Evolutionary conservation across 345 rosid genomes (phyloP).

Genomic region (Microthlaspi erraticum): DNA sequence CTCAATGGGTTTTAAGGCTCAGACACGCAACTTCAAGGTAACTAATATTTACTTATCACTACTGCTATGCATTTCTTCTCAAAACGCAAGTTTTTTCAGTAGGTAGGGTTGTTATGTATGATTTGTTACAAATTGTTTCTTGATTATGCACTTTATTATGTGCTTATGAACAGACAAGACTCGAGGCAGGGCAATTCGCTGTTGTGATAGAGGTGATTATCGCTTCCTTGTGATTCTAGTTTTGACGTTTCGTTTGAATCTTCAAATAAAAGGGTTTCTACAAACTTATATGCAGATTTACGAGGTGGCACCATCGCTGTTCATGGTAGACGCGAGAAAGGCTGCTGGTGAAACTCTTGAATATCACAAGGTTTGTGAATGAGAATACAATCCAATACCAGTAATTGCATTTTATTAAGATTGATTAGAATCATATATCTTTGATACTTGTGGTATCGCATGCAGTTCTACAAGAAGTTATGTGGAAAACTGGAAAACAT

Average conservation of each 20-base stretch:
- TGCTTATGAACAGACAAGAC: constrained; percentile 58
- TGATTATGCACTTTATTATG: background rate
- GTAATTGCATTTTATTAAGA: background rate
- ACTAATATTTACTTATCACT: background rate
- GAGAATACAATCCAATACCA: background rate
- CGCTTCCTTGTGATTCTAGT: background rate
- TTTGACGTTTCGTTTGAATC: background rate
- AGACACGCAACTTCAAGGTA: constrained; percentile 83
- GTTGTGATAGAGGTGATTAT: constrained; percentile 74
- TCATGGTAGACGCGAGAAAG: constrained; percentile 91
- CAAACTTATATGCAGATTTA: constrained; percentile 53
- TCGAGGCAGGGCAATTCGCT: constrained; percentile 74
- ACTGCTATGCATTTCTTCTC: background rate
- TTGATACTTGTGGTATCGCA: constrained; percentile 19
- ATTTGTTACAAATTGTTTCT: constrained; percentile 1
- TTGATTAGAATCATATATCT: background rate
- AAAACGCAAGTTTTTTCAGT: background rate
- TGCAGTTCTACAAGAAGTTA: constrained; percentile 82
- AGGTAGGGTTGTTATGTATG: constrained; percentile 16
- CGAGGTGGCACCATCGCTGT: constrained; percentile 91
- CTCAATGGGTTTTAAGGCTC: constrained; percentile 67
- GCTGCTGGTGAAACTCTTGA: constrained; percentile 92
- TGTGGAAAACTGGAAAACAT: constrained; percentile 71
- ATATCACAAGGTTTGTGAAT: constrained; percentile 75
- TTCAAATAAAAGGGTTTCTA: background rate